Evolutionary conservation across 768 basidiomycete species (phyloP).

Genomic region (Chlorophyllum brunneum): DNA sequence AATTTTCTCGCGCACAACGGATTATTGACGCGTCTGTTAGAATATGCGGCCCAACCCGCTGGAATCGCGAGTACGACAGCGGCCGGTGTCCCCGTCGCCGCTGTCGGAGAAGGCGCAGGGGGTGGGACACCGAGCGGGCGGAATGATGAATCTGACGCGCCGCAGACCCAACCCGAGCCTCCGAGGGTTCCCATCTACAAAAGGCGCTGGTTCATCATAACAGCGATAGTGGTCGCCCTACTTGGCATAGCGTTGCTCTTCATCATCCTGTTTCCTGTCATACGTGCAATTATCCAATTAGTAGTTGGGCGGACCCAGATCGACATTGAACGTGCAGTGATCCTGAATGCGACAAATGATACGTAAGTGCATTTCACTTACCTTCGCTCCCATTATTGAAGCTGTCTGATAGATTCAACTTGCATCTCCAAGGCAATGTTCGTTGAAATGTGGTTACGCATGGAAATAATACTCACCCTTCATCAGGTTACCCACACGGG

Average conservation of each 20-base stretch:
- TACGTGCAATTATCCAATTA: conserved; percentile 61
- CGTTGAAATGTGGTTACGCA: conserved; percentile 1
- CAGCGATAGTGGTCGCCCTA: conserved; percentile 43
- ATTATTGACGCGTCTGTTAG: conserved; percentile 19
- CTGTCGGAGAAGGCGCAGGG: conserved; percentile 11
- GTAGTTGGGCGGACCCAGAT: conserved; percentile 56
- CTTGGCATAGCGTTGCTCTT: conserved; percentile 62
- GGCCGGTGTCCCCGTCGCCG: conserved; percentile 20
- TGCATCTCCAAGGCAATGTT: conserved; percentile 54
- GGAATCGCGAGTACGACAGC: conserved; percentile 22
- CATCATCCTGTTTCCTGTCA: conserved; percentile 64
- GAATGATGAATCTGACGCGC: conserved; percentile 4
- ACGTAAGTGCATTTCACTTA: conserved; percentile 37
- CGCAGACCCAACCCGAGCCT: conserved; percentile 17
- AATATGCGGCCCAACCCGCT: conserved; percentile 30
- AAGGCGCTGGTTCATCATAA: conserved; percentile 60
- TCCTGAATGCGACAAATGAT: conserved; percentile 49
- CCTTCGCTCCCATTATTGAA: background rate
- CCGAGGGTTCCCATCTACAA: conserved; percentile 49
- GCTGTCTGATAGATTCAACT: conserved; percentile 38
- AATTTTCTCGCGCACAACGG: background rate
- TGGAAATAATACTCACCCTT: background rate
- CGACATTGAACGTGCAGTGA: conserved; percentile 47
- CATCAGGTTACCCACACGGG: conserved; percentile 62
- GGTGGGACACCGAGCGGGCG: background rate